These are phyloP conservation scores for Globisporangium barbulae DNA, from an alignment of 352 stramenopile species.

Conservation along the genomic window DNA sequence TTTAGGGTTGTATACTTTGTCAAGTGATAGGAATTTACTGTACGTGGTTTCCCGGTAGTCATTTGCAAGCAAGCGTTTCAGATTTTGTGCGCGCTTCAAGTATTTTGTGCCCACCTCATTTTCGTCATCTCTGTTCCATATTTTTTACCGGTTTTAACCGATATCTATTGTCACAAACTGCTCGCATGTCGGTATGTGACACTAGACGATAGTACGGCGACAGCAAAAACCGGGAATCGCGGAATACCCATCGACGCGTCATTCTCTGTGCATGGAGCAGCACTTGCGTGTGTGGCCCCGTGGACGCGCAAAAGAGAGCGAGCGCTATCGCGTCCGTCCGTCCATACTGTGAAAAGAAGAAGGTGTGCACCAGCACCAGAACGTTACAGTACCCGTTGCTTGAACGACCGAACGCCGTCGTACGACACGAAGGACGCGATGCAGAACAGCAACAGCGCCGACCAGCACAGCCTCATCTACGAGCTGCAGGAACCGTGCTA, in stretches of 20 bases:
- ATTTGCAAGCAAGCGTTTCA: no score
- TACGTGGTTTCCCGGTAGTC: no score
- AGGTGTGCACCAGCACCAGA: not conserved
- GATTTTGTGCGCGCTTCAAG: no score
- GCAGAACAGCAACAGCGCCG: slow-evolving; percentile 20
- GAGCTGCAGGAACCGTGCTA: slow-evolving; percentile 56
- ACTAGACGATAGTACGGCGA: no score
- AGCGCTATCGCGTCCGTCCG: not conserved
- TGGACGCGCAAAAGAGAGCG: slow-evolving; percentile 2
- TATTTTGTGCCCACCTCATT: no score
- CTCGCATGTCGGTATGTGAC: no score
- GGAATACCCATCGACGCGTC: slow-evolving; percentile 1
- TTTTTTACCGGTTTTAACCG: no score
- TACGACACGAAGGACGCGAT: not conserved
- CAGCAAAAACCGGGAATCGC: not conserved
- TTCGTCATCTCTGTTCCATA: no score
- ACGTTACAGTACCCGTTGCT: not conserved
- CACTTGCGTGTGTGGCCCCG: not conserved
- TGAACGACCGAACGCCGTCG: no score
- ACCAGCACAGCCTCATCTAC: slow-evolving; percentile 29
- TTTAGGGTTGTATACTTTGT: no score
- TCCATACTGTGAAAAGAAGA: not conserved
- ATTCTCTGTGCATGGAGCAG: slow-evolving; percentile 8
- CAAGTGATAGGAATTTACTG: no score
- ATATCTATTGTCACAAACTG: no score